Evolutionary conservation across 2,329 filamentous ascomycete genomes (phyloP), one percentile per base, ranked within the genome.

Genomic region (Ophiobolus disseminans): DNA sequence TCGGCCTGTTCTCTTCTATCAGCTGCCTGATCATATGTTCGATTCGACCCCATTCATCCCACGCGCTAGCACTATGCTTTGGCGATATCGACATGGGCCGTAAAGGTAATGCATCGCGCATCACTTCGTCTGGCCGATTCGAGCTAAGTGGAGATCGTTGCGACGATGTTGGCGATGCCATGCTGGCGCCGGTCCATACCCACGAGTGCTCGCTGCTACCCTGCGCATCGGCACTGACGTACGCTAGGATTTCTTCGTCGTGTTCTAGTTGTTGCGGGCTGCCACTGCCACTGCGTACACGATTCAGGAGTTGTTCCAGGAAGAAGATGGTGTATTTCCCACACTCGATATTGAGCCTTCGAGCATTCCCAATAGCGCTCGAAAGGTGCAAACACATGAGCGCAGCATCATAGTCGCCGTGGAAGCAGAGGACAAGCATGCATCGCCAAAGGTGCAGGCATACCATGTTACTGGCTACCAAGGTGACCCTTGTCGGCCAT

Each of bases 371-470:
- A 46, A 97, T 86, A 1, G 84, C 82, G 1, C 85, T 82, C 9
- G 88, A 83, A 1, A 88, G 86, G 45, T 89, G 84, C 9, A 93
- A 80, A 59, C 92, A 91, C 2, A 84, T 83, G 9, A 87, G 74
- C 0, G 93, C 92, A 2, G 86, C 81, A 4, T 87, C 83, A 65
- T 87, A 89, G 41, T 90, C 86, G 32, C 86, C 86, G 1, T 84
- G 83, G 41, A 95, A 84, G 17, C 93, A 82, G 4, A 97, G 78
- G 47, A 97, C 86, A 1, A 97, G 80, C 1, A 89, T 82, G 65
- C 89, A 95, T 17, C 93, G 88, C 84, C 95, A 97, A 35, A 96
- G 80, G 69, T 97, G 94, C 11, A 85, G 86, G 47, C 90, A 89
- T 7, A 95, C 79, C 59, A 93, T 83, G 3, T 88, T 85, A 1